These are phyloP conservation scores for Scedosporium dehoogii DNA, from an alignment of 2,329 filamentous ascomycete genomes.

Conservation along the genomic window DNA sequence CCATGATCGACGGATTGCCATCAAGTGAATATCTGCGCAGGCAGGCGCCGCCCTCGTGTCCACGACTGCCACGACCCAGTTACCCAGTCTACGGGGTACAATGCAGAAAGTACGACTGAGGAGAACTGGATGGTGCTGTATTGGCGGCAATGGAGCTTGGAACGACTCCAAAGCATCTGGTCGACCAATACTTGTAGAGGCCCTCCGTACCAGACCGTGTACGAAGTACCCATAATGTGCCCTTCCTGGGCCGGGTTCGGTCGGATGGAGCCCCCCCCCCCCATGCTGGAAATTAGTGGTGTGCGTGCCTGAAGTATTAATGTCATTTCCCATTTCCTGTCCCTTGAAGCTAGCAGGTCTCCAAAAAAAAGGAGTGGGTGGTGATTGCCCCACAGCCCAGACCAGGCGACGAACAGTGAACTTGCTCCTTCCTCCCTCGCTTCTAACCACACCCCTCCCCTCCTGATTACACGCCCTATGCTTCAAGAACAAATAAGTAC, in stretches of 20 bases:
- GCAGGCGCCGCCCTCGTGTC: neutral
- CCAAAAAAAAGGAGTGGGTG: conserved; percentile 4
- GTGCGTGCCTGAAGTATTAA: conserved; percentile 1
- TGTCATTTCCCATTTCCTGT: conserved; percentile 3
- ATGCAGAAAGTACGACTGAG: neutral
- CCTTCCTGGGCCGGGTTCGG: neutral
- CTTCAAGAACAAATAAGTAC: conserved; percentile 29
- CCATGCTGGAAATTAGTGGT: conserved; percentile 4
- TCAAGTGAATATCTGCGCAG: neutral
- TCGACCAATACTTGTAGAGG: too few relatives aligned
- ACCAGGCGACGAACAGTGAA: neutral
- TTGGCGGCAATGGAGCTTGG: neutral
- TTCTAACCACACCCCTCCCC: conserved; percentile 10
- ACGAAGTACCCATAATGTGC: neutral
- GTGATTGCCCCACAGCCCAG: neutral
- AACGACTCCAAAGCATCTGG: too few relatives aligned
- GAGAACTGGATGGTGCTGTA: neutral
- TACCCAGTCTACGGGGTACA: neutral
- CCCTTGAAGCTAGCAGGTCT: neutral
- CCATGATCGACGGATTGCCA: too few relatives aligned
- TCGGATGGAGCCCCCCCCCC: neutral
- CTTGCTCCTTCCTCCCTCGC: conserved; percentile 10
- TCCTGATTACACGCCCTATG: conserved; percentile 9
- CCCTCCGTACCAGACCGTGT: neutral
- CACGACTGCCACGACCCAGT: neutral